Evolutionary conservation across 2,329 filamentous ascomycete genomes (phyloP).

Genomic region (Drechslerella dactyloides): DNA sequence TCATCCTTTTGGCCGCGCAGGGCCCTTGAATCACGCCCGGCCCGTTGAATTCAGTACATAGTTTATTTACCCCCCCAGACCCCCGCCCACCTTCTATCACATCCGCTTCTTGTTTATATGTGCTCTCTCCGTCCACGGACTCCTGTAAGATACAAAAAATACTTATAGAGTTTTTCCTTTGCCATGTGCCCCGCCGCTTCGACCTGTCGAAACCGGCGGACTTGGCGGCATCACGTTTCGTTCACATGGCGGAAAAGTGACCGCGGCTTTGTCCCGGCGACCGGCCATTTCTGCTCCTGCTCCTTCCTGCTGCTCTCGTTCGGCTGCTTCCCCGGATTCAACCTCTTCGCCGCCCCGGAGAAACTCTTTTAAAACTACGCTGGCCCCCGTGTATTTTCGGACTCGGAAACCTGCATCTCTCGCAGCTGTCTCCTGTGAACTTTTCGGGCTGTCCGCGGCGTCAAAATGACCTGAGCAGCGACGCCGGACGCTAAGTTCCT

Average conservation of each 20-base stretch:
- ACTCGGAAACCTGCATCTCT: background rate
- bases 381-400: conserved; percentile 20
- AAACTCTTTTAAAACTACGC: conserved; percentile 40
- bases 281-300: conserved; percentile 41
- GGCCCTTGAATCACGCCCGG: conserved; percentile 11
- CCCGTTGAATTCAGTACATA: conserved; percentile 39
- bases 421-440: background rate
- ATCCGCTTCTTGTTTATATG: conserved; percentile 47
- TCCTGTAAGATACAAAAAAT: conserved; percentile 50
- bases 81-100: conserved; percentile 6
- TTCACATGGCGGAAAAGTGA: conserved; percentile 51
- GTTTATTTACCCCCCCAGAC: conserved; percentile 9
- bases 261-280: conserved; percentile 49
- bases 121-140: conserved; percentile 14
- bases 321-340: conserved; percentile 48
- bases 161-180: conserved; percentile 40
- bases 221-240: conserved; percentile 25
- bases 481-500: background rate
- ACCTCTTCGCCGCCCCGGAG: conserved; percentile 25
- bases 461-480: conserved; percentile 1
- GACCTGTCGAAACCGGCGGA: conserved; percentile 37
- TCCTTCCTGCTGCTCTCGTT: conserved; percentile 27
- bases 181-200: conserved; percentile 19
- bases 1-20: background rate
- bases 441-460: background rate